Base-by-base conservation (phyloP, 306 rosid species). In the Lablab purpureus region DNA sequence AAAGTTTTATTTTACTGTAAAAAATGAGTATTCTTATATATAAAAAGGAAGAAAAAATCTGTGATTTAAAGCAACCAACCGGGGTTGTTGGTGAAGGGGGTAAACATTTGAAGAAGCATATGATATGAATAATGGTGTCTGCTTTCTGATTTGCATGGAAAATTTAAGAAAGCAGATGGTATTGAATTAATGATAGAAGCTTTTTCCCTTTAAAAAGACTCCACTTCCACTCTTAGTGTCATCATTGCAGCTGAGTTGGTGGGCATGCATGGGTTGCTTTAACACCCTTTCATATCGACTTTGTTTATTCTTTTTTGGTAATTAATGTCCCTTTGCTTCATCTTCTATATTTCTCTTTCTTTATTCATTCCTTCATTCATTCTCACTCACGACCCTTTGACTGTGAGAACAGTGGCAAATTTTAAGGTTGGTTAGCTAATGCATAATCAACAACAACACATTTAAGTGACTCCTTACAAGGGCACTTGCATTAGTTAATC, bases 161-260 rank as follows among this genome's bases (percentile, higher is more conserved):
- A 30, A 30, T 62, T 30, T 62, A 62, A 30, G 45, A 62, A 62
- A 62, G 4, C 23, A 62, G 68, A 32, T 58, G 68, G 12, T 32
- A 62, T 62, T 30, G 68, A 62, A 62, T 62, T 30, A 62, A 62
- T 62, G 68, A 62, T 62, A 32, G 4, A 62, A 62, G 23, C 68
- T 30, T 62, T 45, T 52, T 36, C 5, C 76, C 59, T 73, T 65
- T 74, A 32, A 64, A 69, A 83, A 68, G 83, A 81, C 88, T 87
- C 82, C 86, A 83, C 86, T 83, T 81, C 87, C 92, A 82, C 85
- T 83, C 87, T 83, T 76, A 62, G 82, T 79, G 85, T 83, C 91
- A 93, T 93, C 82, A 91, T 91, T 91, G 86, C 92, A 66, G 69
- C 84, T 81, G 80, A 86, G 86, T 83, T 88, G 87, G 83, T 86